Percentiles rank a stretch among this genome's conserved stretches.
These are phyloP conservation scores for Vitellaria paradoxa DNA, from an alignment of 179 eudicot genomes.

Conservation along the genomic window DNA sequence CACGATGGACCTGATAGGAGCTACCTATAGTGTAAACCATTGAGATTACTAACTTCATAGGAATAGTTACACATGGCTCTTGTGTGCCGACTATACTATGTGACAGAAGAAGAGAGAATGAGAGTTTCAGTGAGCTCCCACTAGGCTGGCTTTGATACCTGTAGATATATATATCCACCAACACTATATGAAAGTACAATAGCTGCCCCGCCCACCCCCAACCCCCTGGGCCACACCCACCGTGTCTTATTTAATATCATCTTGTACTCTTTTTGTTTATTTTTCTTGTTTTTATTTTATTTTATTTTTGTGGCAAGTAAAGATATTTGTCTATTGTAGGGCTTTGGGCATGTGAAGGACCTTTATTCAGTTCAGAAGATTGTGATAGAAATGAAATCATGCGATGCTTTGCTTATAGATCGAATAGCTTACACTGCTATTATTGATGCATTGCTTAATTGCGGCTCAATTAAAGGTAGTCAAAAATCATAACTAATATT, in stretches of 20 bases:
- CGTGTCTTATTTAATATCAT: background rate
- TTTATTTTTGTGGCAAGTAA: background rate
- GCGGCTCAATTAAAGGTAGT: conserved; percentile 56
- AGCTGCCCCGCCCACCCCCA: too few relatives aligned
- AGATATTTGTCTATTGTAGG: conserved; percentile 33
- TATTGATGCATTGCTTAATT: conserved; percentile 55
- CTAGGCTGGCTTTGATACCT: too few relatives aligned
- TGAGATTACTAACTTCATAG: too few relatives aligned
- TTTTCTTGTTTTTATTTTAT: background rate
- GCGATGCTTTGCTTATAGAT: conserved; percentile 35
- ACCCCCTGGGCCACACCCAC: too few relatives aligned
- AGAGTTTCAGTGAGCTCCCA: too few relatives aligned
- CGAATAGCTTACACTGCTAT: conserved; percentile 61
- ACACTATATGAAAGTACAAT: too few relatives aligned
- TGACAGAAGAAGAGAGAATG: too few relatives aligned
- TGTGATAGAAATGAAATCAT: conserved; percentile 54
- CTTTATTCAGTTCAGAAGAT: conserved; percentile 40
- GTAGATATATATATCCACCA: too few relatives aligned
- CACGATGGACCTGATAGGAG: too few relatives aligned
- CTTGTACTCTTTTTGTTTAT: background rate
- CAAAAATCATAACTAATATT: background rate
- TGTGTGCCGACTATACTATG: too few relatives aligned
- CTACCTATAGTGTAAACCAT: too few relatives aligned
- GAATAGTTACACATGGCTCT: too few relatives aligned
- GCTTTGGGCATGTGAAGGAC: conserved; percentile 51